Evolutionary conservation across 2,329 filamentous ascomycete species (phyloP).

Genomic region (Zymoseptoria crescenta): DNA sequence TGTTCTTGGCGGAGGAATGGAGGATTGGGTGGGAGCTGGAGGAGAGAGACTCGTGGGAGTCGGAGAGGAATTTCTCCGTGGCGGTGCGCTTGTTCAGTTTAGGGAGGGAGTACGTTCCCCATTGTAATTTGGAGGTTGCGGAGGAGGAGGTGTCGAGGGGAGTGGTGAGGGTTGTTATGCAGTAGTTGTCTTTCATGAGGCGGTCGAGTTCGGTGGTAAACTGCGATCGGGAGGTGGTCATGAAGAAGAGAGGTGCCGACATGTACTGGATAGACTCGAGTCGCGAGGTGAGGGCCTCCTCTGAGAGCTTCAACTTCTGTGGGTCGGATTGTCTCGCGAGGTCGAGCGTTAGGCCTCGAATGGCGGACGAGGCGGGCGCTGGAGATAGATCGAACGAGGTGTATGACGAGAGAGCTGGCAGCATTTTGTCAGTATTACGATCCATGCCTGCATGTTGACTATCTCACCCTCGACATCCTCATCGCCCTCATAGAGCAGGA

Average conservation of each 20-base stretch:
- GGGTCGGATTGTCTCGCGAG: constrained; percentile 22
- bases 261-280: constrained; percentile 3
- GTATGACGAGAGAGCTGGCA: constrained; percentile 9
- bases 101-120: constrained; percentile 27
- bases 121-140: constrained; percentile 16
- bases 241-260: constrained; percentile 10
- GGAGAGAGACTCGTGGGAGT: constrained; percentile 6
- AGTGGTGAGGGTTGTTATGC: constrained; percentile 19
- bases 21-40: constrained; percentile 24
- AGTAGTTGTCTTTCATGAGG: constrained; percentile 9
- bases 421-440: constrained; percentile 1
- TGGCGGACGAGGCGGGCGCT: constrained; percentile 17
- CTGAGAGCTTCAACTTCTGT: constrained; percentile 4
- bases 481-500: constrained; percentile 22
- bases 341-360: constrained; percentile 24
- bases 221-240: constrained; percentile 3
- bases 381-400: constrained; percentile 22
- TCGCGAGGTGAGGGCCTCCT: constrained; percentile 7
- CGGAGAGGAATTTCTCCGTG: constrained; percentile 16
- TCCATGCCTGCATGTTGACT: neutral
- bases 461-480: constrained; percentile 7
- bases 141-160: constrained; percentile 9
- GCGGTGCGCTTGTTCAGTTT: constrained; percentile 17
- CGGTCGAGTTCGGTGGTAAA: constrained; percentile 12
- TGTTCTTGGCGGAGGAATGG: constrained; percentile 23